Percentiles rank a stretch among this genome's conserved stretches.
These are phyloP conservation scores for Alternaria sp. DNA, from an alignment of 2,329 filamentous ascomycete species.

Conservation along the genomic window DNA sequence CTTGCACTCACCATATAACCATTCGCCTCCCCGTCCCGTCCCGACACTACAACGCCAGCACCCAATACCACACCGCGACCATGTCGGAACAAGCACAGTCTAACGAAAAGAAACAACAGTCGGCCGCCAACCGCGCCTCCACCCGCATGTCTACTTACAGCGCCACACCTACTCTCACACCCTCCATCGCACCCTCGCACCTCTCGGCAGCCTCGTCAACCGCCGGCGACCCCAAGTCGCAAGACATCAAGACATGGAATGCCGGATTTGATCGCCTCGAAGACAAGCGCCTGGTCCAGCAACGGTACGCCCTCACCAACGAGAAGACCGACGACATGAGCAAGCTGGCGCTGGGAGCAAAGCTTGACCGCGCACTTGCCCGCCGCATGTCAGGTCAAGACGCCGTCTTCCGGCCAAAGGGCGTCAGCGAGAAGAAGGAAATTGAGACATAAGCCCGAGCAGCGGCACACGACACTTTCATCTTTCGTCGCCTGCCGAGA, in stretches of 20 bases:
- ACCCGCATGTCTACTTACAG: conserved; percentile 61
- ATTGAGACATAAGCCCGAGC: conserved; percentile 32
- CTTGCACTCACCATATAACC: conserved; percentile 11
- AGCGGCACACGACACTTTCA: not conserved
- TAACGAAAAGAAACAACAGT: conserved; percentile 42
- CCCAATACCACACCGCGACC: conserved; percentile 14
- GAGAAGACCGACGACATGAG: conserved; percentile 83
- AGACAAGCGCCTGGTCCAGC: conserved; percentile 82
- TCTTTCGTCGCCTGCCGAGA: not conserved
- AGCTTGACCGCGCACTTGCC: conserved; percentile 86
- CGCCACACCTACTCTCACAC: conserved; percentile 59
- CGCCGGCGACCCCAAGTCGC: conserved; percentile 59
- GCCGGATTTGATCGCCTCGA: conserved; percentile 85
- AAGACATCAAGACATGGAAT: conserved; percentile 78
- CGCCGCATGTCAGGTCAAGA: conserved; percentile 89
- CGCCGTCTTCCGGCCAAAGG: conserved; percentile 75
- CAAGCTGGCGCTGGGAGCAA: conserved; percentile 88
- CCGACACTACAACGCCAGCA: conserved; percentile 7
- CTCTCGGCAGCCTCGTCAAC: conserved; percentile 48
- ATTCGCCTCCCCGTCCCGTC: not conserved
- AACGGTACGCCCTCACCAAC: conserved; percentile 80
- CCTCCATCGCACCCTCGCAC: conserved; percentile 59
- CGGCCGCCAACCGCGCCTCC: conserved; percentile 49
- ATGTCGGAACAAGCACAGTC: conserved; percentile 34
- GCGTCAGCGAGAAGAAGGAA: conserved; percentile 46